Conservation (phyloP, 306 rosid genomes). For the Luffa acutangula region DNA sequence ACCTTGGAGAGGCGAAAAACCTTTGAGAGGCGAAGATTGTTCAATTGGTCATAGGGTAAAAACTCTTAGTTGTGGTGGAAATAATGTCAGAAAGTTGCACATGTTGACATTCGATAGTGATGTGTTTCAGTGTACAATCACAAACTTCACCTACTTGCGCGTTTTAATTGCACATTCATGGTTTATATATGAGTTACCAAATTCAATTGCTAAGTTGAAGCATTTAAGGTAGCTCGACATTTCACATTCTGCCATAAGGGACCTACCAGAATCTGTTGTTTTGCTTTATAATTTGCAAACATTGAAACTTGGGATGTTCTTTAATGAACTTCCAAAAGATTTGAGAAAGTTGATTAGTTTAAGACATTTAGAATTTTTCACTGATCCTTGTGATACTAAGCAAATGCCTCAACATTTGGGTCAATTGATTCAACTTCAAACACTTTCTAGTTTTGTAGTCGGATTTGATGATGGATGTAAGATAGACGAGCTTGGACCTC, state of each 20-base stretch:
- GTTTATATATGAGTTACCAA: neutral
- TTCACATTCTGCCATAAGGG: neutral
- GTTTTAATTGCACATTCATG: neutral
- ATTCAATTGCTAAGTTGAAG: neutral
- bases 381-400: neutral
- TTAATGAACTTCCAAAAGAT: neutral
- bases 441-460: neutral
- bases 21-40: neutral
- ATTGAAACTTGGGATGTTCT: neutral
- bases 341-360: neutral
- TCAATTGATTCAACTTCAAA: neutral
- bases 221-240: conserved; percentile 7
- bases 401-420: neutral
- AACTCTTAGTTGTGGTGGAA: neutral
- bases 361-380: neutral
- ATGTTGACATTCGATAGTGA: neutral
- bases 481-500: neutral
- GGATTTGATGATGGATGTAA: conserved; percentile 2
- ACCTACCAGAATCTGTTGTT: neutral
- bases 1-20: neutral
- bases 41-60: neutral
- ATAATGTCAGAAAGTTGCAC: neutral
- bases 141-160: neutral
- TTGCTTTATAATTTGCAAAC: neutral
- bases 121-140: neutral